Evolutionary conservation across 805 yeast species (phyloP).

Genomic region (Metschnikowia gelsemii): DNA sequence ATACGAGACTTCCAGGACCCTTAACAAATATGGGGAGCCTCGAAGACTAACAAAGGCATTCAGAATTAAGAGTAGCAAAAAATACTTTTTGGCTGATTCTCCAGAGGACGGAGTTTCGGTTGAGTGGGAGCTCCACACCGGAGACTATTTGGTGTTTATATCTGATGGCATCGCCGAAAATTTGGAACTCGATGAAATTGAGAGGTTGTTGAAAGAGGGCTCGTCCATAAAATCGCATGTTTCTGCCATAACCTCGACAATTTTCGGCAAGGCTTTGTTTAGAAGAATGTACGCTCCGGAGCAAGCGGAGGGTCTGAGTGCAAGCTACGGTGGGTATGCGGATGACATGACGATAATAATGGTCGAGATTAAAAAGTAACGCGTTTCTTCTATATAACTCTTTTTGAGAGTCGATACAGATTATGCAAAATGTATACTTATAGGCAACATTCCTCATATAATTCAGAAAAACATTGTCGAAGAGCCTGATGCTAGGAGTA

Average conservation of each 20-base stretch:
- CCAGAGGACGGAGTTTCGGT: background rate
- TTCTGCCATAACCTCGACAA: background rate
- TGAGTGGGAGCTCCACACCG: conserved; percentile 8
- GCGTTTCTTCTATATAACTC: too few relatives aligned
- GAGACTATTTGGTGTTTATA: conserved; percentile 3
- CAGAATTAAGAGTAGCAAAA: background rate
- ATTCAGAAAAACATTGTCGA: too few relatives aligned
- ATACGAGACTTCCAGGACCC: background rate
- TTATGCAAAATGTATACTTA: too few relatives aligned
- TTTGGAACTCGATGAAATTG: background rate
- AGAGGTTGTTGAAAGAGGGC: conserved; percentile 1
- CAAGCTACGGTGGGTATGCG: background rate
- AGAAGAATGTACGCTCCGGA: background rate
- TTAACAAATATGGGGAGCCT: background rate
- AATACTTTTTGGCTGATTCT: background rate
- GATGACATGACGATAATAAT: conserved; percentile 8
- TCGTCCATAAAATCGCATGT: background rate
- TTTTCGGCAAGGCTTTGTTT: conserved; percentile 3
- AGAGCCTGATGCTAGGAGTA: too few relatives aligned
- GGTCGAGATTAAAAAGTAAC: conserved; percentile 2
- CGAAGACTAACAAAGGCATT: conserved; percentile 1
- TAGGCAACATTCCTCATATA: too few relatives aligned
- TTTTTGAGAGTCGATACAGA: too few relatives aligned
- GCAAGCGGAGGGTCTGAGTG: background rate
- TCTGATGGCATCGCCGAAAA: conserved; percentile 5